Evolutionary conservation across 2,329 filamentous ascomycete genomes (phyloP), one percentile per base, ranked within the genome.

Genomic region (Dactylonectria estremocensis): DNA sequence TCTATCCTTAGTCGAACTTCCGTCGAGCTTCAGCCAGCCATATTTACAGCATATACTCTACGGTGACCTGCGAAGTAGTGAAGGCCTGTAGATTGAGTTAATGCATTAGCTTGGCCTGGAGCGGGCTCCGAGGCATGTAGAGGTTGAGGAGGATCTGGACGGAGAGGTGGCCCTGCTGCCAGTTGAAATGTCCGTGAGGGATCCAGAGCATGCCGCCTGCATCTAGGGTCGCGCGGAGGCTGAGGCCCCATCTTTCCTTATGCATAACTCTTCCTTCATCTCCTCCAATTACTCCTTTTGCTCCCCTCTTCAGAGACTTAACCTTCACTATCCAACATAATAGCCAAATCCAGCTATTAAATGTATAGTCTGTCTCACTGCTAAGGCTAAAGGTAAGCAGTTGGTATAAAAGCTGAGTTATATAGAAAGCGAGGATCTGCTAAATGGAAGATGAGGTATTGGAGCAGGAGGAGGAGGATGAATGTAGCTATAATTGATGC

Each of bases 41-140:
- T 16, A 18, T 7, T 33, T 65, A 18, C 22, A 65, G 31, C 5
- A 59, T 8, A 18, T 54, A 52, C 48, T 65, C 55, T 16, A 65
- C 18, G 11, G 48, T 55, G 13, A 65, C 18, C 28, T 60, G 14
- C 24, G 55, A 54, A 28, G 56, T 60, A 2, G 49, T 55, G 14
- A 65, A 55, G 14, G 37, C 22, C 37, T 58, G 46, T 16, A 64
- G 9, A n/a, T 40, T 55, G 6, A 31, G n/a, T 20, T 46, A n/a
- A 18, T 46, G n/a, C 16, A 22, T 31, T 13, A 52, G 16, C 9
- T 20, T 24, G 20, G 55, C 10, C n/a, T 58, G 40, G 2, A 58
- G 40, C n/a, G 43, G 43, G 24, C 16, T 49, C 13, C 35, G 52
- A 18, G 52, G 35, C 7, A 55, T 55, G 14, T 55, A 55, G 20